Evolutionary conservation across 2,329 filamentous ascomycete genomes (phyloP).

Genomic region (Bertia moriformis): DNA sequence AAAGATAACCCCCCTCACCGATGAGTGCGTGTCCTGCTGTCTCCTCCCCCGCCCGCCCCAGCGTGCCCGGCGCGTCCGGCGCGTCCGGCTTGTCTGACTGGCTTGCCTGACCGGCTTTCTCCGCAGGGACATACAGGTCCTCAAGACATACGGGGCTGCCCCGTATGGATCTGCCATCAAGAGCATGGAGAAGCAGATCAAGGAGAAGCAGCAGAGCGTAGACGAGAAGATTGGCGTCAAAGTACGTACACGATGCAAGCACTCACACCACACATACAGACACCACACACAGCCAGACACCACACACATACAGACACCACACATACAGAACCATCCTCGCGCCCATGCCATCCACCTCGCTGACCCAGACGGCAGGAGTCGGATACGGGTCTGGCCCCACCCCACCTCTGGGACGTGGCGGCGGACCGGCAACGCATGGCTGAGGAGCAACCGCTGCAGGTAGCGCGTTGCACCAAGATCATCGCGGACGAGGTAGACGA

Average conservation of each 20-base stretch:
- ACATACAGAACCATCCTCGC: too few species aligned
- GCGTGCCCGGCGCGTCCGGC: neutral
- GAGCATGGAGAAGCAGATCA: constrained; percentile 98
- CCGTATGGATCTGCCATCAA: constrained; percentile 88
- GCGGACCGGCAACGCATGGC: constrained; percentile 97
- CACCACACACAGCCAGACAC: too few species aligned
- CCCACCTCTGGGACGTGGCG: constrained; percentile 96
- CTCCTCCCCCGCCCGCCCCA: neutral
- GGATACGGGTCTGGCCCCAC: constrained; percentile 91
- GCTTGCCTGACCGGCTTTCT: constrained; percentile 9
- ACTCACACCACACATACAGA: neutral
- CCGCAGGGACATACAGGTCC: constrained; percentile 85
- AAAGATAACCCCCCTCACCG: constrained; percentile 93
- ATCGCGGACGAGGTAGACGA: constrained; percentile 79
- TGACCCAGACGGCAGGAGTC: constrained; percentile 56
- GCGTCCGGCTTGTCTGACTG: neutral
- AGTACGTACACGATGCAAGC: constrained; percentile 31
- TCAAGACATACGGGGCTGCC: constrained; percentile 96
- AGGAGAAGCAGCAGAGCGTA: constrained; percentile 94
- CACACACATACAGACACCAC: constrained; percentile 4
- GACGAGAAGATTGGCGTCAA: constrained; percentile 96
- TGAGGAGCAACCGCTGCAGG: constrained; percentile 94
- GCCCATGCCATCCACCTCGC: neutral
- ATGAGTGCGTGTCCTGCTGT: constrained; percentile 68
- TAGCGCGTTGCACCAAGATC: constrained; percentile 97